Evolutionary conservation across 305 asterid genomes (phyloP).

Genomic region (Rubia tinctorum): DNA sequence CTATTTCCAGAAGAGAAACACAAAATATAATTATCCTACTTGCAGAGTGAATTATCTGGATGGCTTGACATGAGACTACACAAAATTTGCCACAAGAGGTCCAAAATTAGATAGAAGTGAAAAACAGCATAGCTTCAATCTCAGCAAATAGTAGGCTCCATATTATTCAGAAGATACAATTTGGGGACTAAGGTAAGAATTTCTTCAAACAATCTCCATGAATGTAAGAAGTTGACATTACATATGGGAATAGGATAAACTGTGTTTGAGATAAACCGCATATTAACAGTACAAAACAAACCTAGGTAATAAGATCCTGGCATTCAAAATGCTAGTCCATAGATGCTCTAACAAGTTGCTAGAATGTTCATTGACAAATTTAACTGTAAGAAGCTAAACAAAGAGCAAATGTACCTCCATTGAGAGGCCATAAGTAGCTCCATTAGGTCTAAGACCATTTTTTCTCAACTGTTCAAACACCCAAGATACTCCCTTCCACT

Average conservation of each 20-base stretch:
- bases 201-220: background rate
- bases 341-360: background rate
- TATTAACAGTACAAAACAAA: too few species aligned
- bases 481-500: conserved; percentile 98
- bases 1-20: background rate
- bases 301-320: background rate
- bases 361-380: background rate
- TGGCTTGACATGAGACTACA: background rate
- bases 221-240: background rate
- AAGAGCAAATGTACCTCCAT: conserved; percentile 69
- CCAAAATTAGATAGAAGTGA: background rate
- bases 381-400: background rate
- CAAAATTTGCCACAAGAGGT: background rate
- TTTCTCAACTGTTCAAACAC: conserved; percentile 90
- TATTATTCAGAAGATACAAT: background rate
- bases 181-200: background rate
- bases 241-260: background rate
- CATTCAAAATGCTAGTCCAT: background rate
- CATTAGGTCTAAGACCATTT: conserved; percentile 71
- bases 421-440: conserved; percentile 94
- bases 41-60: background rate
- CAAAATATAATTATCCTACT: background rate
- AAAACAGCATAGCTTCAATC: background rate
- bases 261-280: background rate
- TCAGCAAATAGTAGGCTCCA: background rate